phyloP scores from a whole-genome alignment of 176 grass and related monocot species.

The Pharus latifolius region DNA sequence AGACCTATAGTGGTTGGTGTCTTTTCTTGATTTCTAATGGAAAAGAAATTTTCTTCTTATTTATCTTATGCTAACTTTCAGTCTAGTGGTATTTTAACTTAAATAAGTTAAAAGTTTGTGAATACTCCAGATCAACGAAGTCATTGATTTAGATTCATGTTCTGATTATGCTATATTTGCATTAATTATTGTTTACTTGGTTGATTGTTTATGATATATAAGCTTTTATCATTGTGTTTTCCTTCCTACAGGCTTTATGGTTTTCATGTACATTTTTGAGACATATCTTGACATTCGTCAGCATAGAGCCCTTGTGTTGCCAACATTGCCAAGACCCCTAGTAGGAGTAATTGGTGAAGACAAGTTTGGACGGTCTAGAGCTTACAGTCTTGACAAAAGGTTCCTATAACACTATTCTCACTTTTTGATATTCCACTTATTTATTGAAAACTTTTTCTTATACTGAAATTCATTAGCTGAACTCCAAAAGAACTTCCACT shows the following conservation, averaged over 20 bases:
- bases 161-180: neutral
- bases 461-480: neutral
- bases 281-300: slow-evolving; percentile 89
- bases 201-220: neutral
- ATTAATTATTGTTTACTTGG: neutral
- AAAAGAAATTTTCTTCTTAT: neutral
- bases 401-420: neutral
- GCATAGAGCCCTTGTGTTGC: slow-evolving; percentile 62
- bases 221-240: neutral
- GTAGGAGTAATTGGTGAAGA: slow-evolving; percentile 77
- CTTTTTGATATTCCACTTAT: neutral
- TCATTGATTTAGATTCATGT: neutral
- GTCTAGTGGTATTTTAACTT: neutral
- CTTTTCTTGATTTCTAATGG: neutral
- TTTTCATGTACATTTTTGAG: slow-evolving; percentile 89
- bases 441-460: neutral
- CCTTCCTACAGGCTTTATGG: slow-evolving; percentile 85
- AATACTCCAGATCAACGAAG: neutral
- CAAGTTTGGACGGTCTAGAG: slow-evolving; percentile 70
- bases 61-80: neutral
- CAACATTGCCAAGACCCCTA: slow-evolving; percentile 58
- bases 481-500: neutral
- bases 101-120: neutral
- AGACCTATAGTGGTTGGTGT: neutral
- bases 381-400: slow-evolving; percentile 99